phyloP scores from a whole-genome alignment of 2,329 filamentous ascomycete species.

The Scedosporium aurantiacum region DNA sequence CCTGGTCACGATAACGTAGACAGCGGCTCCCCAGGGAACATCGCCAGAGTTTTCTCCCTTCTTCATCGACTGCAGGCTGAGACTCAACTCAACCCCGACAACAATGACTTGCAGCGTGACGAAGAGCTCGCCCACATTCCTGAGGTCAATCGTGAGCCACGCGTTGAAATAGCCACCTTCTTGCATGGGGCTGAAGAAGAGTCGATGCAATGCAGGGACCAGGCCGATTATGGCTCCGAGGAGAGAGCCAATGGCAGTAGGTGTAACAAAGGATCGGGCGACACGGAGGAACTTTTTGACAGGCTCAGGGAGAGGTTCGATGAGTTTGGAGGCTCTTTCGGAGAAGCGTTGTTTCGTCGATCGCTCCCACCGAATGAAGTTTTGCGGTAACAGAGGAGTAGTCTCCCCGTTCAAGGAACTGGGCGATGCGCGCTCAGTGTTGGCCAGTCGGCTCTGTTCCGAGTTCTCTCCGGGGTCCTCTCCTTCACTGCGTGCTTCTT shows the following conservation, averaged over 20 bases:
- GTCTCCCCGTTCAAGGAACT: not conserved
- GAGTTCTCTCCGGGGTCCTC: not conserved
- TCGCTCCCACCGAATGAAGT: not conserved
- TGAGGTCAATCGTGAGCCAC: constrained; percentile 51
- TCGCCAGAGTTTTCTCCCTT: constrained; percentile 25
- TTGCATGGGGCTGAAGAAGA: constrained; percentile 47
- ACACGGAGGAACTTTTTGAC: constrained; percentile 22
- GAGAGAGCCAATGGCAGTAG: constrained; percentile 48
- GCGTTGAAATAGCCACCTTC: constrained; percentile 55
- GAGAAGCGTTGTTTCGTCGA: not conserved
- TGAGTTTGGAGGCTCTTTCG: not conserved
- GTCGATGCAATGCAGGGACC: constrained; percentile 43
- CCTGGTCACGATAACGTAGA: constrained; percentile 41
- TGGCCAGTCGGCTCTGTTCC: not conserved
- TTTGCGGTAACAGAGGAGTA: not conserved
- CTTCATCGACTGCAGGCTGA: constrained; percentile 26
- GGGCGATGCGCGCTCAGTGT: not conserved
- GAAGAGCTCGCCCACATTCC: constrained; percentile 53
- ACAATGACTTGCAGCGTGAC: constrained; percentile 54
- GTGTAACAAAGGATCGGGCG: constrained; percentile 43
- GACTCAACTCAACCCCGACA: constrained; percentile 54
- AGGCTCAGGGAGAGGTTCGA: not conserved
- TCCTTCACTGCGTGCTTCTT: not conserved
- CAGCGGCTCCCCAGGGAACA: constrained; percentile 37
- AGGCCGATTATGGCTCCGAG: constrained; percentile 49